Evolutionary conservation across 805 yeast species (phyloP).

Genomic region (Saturnispora kantuleensis): DNA sequence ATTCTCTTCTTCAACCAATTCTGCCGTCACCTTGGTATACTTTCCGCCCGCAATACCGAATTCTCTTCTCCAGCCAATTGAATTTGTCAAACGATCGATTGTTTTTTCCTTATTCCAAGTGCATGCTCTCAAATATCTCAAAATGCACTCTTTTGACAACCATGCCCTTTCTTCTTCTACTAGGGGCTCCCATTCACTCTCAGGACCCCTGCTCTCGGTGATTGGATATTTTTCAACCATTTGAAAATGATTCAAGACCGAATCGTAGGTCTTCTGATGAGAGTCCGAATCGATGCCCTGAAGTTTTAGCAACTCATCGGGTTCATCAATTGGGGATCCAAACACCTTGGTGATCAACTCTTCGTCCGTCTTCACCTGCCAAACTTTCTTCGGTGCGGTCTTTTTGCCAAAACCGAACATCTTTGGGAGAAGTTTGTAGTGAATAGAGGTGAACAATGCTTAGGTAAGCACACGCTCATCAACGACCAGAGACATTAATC

Average conservation of each 20-base stretch:
- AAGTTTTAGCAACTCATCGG: slow-evolving; percentile 29
- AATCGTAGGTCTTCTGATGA: slow-evolving; percentile 48
- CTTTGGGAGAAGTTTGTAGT: neutral
- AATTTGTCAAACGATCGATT: slow-evolving; percentile 58
- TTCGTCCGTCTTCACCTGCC: slow-evolving; percentile 21
- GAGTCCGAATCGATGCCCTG: slow-evolving; percentile 32
- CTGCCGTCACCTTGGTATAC: slow-evolving; percentile 40
- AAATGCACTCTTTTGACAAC: slow-evolving; percentile 83
- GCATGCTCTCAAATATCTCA: slow-evolving; percentile 86
- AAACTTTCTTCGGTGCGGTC: slow-evolving; percentile 15
- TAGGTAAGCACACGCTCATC: too few relatives aligned
- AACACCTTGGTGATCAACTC: slow-evolving; percentile 36
- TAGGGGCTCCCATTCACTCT: slow-evolving; percentile 27
- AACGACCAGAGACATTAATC: too few relatives aligned
- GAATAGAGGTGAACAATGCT: too few relatives aligned
- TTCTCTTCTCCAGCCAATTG: slow-evolving; percentile 89
- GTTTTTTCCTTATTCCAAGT: slow-evolving; percentile 73
- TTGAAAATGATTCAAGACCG: slow-evolving; percentile 51
- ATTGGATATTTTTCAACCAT: slow-evolving; percentile 39
- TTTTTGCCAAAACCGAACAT: slow-evolving; percentile 26
- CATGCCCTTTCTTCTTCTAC: slow-evolving; percentile 64
- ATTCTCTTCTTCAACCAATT: slow-evolving; percentile 53
- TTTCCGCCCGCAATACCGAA: slow-evolving; percentile 62
- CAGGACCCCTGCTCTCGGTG: slow-evolving; percentile 31
- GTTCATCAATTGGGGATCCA: slow-evolving; percentile 40